Percentiles rank a stretch among this genome's conserved stretches.
Conservation (phyloP, 108 stramenopile species). For the Mayamaea pseudoterrestris region DNA sequence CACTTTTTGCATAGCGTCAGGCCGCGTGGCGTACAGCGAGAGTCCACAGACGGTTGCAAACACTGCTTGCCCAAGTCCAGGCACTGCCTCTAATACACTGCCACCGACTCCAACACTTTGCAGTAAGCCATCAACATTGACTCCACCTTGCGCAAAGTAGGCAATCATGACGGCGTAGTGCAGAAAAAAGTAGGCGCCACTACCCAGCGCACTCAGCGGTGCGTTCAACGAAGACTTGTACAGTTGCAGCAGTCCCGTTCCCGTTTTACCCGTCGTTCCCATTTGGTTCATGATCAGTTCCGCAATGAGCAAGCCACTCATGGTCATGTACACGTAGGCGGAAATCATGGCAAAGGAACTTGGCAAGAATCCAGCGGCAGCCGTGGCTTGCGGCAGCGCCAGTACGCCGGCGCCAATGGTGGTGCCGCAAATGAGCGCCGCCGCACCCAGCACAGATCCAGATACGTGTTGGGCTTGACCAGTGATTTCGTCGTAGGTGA, state of each 20-base stretch:
- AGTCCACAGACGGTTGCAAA: conserved; percentile 32
- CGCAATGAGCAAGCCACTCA: conserved; percentile 74
- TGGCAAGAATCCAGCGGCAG: conserved; percentile 58
- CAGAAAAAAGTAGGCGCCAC: conserved; percentile 63
- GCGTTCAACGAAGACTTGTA: conserved; percentile 33
- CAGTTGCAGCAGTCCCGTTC: conserved; percentile 50
- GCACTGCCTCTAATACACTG: background rate
- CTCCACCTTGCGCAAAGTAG: conserved; percentile 76
- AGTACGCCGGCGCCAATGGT: conserved; percentile 68
- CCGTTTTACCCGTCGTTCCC: conserved; percentile 41
- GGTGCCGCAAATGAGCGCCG: conserved; percentile 63
- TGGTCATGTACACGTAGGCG: conserved; percentile 79
- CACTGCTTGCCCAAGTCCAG: conserved; percentile 19
- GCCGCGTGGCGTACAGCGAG: conserved; percentile 19
- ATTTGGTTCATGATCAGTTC: conserved; percentile 69
- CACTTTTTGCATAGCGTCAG: conserved; percentile 22
- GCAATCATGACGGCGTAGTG: conserved; percentile 80
- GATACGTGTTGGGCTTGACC: conserved; percentile 16
- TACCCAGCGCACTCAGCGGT: conserved; percentile 30
- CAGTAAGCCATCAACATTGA: conserved; percentile 23
- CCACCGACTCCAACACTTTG: background rate
- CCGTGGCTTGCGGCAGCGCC: conserved; percentile 65
- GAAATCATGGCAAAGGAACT: conserved; percentile 42
- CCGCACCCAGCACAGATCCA: conserved; percentile 45
- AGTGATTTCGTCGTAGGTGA: background rate